A percentile compares a stretch with the other conserved stretches of the same genome.
phyloP scores from a whole-genome alignment of 495 filamentous ascomycete genomes.

The Aspergillus biplanus region DNA sequence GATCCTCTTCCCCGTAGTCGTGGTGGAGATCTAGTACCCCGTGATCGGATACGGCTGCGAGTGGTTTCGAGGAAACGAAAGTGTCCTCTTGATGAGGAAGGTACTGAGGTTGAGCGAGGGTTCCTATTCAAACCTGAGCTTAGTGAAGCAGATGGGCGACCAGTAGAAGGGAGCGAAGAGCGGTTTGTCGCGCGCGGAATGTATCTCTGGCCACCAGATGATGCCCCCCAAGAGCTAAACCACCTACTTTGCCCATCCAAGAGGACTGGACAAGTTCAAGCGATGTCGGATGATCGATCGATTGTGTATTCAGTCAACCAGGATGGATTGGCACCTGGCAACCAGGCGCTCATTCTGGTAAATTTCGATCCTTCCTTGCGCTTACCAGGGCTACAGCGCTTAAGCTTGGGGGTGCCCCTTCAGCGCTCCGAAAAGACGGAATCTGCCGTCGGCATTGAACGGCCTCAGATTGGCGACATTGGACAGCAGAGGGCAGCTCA shows the following conservation, averaged over 20 bases:
- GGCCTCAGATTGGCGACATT: constrained; percentile 23
- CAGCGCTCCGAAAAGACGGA: constrained; percentile 7
- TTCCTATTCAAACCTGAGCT: constrained; percentile 42
- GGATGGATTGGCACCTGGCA: constrained; percentile 40
- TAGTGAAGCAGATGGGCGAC: constrained; percentile 27
- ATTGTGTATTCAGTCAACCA: constrained; percentile 58
- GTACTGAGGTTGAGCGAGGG: constrained; percentile 35
- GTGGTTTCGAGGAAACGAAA: constrained; percentile 50
- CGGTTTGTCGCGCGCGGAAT: constrained; percentile 55
- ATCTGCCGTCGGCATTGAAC: constrained; percentile 21
- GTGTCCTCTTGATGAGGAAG: constrained; percentile 43
- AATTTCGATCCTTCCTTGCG: constrained; percentile 64
- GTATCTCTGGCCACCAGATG: constrained; percentile 62
- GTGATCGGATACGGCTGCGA: constrained; percentile 57
- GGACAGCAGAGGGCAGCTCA: constrained; percentile 21
- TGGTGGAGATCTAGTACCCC: constrained; percentile 36
- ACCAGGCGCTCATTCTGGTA: constrained; percentile 60
- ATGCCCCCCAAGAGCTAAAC: constrained; percentile 51
- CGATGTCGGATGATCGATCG: constrained; percentile 64
- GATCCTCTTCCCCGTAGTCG: constrained; percentile 43
- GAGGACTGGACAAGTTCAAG: constrained; percentile 50
- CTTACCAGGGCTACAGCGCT: constrained; percentile 36
- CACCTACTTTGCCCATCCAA: constrained; percentile 60
- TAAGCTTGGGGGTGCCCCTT: not conserved
- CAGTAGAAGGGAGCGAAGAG: constrained; percentile 43